These are phyloP conservation scores for Teunomyces stri DNA, from an alignment of 805 yeast genomes.

Conservation along the genomic window DNA sequence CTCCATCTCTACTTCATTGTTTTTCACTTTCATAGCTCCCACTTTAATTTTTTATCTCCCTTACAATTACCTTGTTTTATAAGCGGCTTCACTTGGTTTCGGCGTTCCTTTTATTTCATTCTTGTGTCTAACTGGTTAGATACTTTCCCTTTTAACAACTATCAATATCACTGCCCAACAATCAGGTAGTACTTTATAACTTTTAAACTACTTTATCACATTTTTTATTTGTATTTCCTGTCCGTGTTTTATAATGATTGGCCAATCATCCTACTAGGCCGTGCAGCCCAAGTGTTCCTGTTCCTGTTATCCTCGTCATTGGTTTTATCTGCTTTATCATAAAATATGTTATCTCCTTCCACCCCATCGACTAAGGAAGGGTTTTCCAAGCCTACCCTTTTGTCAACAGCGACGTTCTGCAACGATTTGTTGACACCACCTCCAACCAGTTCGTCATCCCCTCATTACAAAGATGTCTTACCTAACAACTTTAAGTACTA, in stretches of 20 bases:
- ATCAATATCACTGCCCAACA: not conserved
- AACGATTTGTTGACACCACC: conserved; percentile 15
- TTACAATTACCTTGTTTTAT: not conserved
- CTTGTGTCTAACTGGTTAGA: conserved; percentile 3
- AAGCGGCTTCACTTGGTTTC: conserved; percentile 1
- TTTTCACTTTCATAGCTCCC: not conserved
- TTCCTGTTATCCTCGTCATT: not conserved
- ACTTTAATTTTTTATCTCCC: not conserved
- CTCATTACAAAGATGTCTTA: conserved; percentile 9
- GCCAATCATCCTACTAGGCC: not conserved
- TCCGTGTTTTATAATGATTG: conserved; percentile 1
- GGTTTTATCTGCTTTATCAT: conserved; percentile 1
- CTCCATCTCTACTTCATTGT: not conserved
- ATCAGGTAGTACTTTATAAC: not conserved
- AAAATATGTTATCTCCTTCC: conserved; percentile 2
- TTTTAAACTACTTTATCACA: not conserved
- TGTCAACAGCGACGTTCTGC: not conserved
- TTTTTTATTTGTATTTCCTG: not conserved
- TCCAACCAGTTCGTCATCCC: conserved; percentile 15
- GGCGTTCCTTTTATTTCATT: conserved; percentile 2
- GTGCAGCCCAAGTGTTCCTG: not conserved
- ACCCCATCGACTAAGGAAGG: conserved; percentile 2
- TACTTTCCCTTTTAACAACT: not conserved
- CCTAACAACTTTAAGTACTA: conserved; percentile 43
- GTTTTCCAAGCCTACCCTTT: not conserved